phyloP scores from a whole-genome alignment of 495 filamentous ascomycete species.

The Neurospora sp. region DNA sequence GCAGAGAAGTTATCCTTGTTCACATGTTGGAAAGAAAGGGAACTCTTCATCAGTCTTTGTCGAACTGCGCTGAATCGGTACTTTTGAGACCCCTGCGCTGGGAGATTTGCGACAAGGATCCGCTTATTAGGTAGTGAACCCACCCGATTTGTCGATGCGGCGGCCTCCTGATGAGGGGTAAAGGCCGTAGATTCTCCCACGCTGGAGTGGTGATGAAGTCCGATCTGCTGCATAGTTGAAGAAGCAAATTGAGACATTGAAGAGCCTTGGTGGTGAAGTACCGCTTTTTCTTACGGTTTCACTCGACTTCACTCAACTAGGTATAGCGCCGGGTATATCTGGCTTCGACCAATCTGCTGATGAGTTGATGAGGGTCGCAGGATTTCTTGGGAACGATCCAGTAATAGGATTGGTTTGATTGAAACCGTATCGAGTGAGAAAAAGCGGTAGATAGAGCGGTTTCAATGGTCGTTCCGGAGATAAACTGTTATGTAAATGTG shows the following conservation, averaged over 20 bases:
- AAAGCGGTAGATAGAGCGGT: neutral
- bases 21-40: neutral
- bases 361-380: too few relatives aligned
- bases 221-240: neutral
- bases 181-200: neutral
- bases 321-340: too few relatives aligned
- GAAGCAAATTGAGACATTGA: neutral
- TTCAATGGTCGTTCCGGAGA: neutral
- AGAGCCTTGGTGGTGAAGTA: neutral
- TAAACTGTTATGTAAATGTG: neutral
- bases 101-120: slow-evolving; percentile 10
- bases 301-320: too few relatives aligned
- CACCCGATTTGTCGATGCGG: neutral
- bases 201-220: neutral
- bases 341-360: too few relatives aligned
- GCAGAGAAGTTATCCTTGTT: neutral
- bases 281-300: too few relatives aligned
- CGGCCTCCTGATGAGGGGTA: slow-evolving; percentile 4
- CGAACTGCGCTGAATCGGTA: neutral
- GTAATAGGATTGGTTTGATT: too few relatives aligned
- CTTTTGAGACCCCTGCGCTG: neutral
- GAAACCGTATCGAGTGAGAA: too few relatives aligned
- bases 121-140: neutral
- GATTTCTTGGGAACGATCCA: too few relatives aligned
- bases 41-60: neutral